Evolutionary conservation across 2,329 filamentous ascomycete genomes (phyloP), one percentile per base, ranked within the genome.

Genomic region (Aulographum hederae): DNA sequence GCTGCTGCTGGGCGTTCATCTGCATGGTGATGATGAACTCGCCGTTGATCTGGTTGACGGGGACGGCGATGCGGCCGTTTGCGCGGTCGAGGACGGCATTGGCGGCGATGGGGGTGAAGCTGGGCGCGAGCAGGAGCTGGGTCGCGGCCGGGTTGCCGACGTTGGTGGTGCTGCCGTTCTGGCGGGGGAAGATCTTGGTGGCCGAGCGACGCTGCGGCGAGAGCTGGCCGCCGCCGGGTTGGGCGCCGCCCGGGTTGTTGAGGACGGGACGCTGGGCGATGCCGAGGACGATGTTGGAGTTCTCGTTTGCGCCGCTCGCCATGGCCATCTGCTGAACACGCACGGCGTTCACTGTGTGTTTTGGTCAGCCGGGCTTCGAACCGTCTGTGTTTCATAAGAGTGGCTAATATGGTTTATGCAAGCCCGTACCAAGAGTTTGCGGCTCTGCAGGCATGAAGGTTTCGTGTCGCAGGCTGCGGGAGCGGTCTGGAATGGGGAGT

Each of bases 1-100:
- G 21, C 8, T n/a, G 8, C n/a, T 25, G 21, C n/a, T n/a, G 8
- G n/a, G 8, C n/a, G 8, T 25, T 8, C 27, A 28, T 35, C 15
- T 44, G 37, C 45, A 53, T 50, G 12, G 44, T 44, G 21, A 53
- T 41, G 31, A 53, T 52, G 41, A 39, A 53, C 34, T 53, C 50
- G 32, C 50, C 50, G 32, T 53, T 49, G 11, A 52, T 33, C 32
- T 49, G 46, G 34, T 41, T 34, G 32, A 53, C 48, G 1, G 50
- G 50, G 25, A 53, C 40, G 14, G 50, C 50, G 28, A 52, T 46
- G 19, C 50, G 47, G 43, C 48, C 46, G 37, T 53, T 53, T 19
- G 44, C 33, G 28, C 45, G 44, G 28, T 53, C 50, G 21, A 53
- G 43, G 18, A 52, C 44, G 5, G 48, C 43, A 17, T 50, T 38